Percentiles rank a stretch among this genome's conserved stretches.
phyloP scores from a whole-genome alignment of 2,329 filamentous ascomycete species.

The Harringtonia aguacate region DNA sequence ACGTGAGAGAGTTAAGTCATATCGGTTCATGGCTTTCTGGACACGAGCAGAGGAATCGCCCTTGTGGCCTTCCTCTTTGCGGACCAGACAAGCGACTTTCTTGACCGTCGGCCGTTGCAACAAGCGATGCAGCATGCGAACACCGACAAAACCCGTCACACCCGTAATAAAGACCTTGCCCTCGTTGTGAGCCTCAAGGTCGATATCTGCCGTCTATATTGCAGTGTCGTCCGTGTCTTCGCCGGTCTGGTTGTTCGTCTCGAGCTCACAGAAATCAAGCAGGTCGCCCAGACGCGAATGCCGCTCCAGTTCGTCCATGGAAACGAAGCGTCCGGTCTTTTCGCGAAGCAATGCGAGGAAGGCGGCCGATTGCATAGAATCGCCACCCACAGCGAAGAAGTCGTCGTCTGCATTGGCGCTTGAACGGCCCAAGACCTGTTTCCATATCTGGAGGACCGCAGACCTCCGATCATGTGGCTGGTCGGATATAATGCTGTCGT shows the following conservation, averaged over 20 bases:
- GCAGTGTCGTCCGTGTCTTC: not conserved
- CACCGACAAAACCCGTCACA: not conserved
- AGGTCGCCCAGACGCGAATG: not conserved
- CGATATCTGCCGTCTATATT: not conserved
- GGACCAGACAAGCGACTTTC: not conserved
- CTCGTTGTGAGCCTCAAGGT: not conserved
- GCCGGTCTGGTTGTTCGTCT: too few species aligned
- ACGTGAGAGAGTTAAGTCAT: not conserved
- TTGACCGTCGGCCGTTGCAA: not conserved
- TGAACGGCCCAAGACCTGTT: not conserved
- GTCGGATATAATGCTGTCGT: not conserved
- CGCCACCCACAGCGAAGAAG: not conserved
- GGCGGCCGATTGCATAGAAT: not conserved
- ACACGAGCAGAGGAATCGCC: not conserved
- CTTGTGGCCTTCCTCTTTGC: not conserved
- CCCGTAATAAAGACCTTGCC: not conserved
- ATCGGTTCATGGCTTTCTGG: not conserved
- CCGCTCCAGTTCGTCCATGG: not conserved
- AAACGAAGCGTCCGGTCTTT: not conserved
- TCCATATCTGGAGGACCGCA: not conserved
- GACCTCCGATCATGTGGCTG: not conserved
- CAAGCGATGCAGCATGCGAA: not conserved
- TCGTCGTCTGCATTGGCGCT: not conserved
- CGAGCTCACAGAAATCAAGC: not conserved
- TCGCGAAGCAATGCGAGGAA: not conserved